These are phyloP conservation scores for Alloteropsis angusta DNA, from an alignment of 202 grass and related monocot genomes.

Conservation along the genomic window DNA sequence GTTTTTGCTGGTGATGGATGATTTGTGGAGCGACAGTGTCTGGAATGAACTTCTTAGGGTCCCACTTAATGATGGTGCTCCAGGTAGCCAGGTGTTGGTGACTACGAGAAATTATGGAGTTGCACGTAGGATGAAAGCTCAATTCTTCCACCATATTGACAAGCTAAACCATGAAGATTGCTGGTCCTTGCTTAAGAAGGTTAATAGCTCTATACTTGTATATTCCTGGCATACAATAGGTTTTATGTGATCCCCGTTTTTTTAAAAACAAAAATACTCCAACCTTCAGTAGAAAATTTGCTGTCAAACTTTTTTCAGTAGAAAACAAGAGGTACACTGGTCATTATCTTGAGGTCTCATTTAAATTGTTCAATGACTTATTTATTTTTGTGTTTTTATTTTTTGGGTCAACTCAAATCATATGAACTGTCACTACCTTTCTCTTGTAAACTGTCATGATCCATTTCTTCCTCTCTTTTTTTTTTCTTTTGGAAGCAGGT, in stretches of 20 bases:
- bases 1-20: background rate
- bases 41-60: background rate
- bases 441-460: background rate
- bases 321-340: background rate
- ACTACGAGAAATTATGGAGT: background rate
- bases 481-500: background rate
- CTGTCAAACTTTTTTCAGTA: background rate
- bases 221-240: background rate
- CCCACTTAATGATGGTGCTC: background rate
- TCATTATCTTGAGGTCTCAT: background rate
- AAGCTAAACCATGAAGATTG: background rate
- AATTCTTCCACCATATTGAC: background rate
- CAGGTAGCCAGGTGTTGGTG: constrained; percentile 6
- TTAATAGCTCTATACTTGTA: background rate
- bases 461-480: background rate
- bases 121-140: background rate
- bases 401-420: background rate
- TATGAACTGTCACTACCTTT: background rate
- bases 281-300: background rate
- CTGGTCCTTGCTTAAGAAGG: background rate
- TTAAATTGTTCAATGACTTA: background rate
- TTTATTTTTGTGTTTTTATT: background rate
- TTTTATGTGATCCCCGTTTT: background rate
- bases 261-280: background rate
- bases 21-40: background rate